Evolutionary conservation across 108 stramenopile species (phyloP), one percentile per base, ranked within the genome.

Genomic region (Stephanodiscus minutulus): DNA sequence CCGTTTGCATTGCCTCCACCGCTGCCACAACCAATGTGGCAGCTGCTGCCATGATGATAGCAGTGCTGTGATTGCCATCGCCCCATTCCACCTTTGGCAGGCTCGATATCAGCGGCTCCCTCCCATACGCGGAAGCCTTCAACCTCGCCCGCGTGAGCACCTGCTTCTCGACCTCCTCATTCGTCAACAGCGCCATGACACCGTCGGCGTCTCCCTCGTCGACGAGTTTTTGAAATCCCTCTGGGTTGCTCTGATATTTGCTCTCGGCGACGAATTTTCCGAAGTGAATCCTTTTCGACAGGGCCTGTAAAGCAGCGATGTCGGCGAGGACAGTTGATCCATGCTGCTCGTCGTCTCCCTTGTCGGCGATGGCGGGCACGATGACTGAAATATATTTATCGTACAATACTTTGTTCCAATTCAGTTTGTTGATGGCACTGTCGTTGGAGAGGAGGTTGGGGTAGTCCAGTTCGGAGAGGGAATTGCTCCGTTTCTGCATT

Each of bases 211-310:
- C 97, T n/a, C 87, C 89, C 4, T 80, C 90, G 27, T 91, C 90
- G 15, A 97, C 96, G 61, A 99, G 77, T 48, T 69, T 64, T 72
- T 91, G 92, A 77, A 93, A 97, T 61, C 81, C 91, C 41, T 90
- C 83, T n/a, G 94, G 93, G 72, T 96, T 88, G 31, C 65, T 69
- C 66, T 85, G 79, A 72, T 92, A 98, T 76, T 99, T 99, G 76
- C 85, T 85, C 89, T 99, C 98, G 1, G 97, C 98, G 2, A 98
- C 98, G 79, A 98, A 98, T 69, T 98, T 98, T 27, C 98, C 98
- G 58, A 93, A 97, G 71, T 99, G 98, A 33, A 98, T 91, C 55
- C 98, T 82, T 57, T 91, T 87, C 25, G 84, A 86, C 28, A 99
- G 70, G 9, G 98, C 98, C 69, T 98, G 97, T 46, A 97, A 66